Percentiles rank a stretch among this genome's conserved stretches.
Conservation (phyloP, 2,329 filamentous ascomycete genomes). For the Alternaria postmessia region DNA sequence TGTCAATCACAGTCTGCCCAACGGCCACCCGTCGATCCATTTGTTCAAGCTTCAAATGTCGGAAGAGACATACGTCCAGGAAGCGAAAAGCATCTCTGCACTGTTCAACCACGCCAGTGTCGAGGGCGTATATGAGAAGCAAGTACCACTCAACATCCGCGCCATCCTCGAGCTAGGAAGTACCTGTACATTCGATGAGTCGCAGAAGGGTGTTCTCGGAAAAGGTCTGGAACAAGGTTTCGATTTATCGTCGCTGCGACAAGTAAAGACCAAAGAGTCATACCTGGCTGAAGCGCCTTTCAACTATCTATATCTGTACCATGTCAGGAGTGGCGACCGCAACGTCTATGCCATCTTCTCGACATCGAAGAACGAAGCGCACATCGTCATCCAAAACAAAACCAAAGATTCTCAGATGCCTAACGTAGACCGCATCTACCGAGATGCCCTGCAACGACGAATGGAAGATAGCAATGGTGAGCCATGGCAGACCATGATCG, state of each 20-base stretch:
- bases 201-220: conserved; percentile 87
- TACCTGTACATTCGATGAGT: conserved; percentile 90
- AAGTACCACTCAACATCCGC: conserved; percentile 84
- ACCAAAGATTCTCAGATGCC: conserved; percentile 84
- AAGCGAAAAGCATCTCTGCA: conserved; percentile 80
- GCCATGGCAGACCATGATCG: conserved; percentile 80
- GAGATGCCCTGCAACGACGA: conserved; percentile 73
- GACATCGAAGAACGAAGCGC: conserved; percentile 77
- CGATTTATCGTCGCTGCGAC: conserved; percentile 78
- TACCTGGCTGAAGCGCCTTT: conserved; percentile 81
- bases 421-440: conserved; percentile 88
- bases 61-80: conserved; percentile 85
- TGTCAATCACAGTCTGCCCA: conserved; percentile 89
- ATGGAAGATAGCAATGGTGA: conserved; percentile 72
- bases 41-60: conserved; percentile 92
- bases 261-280: conserved; percentile 69
- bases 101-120: conserved; percentile 93
- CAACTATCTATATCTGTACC: conserved; percentile 90
- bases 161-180: conserved; percentile 91
- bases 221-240: conserved; percentile 94
- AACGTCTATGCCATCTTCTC: conserved; percentile 96
- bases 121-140: conserved; percentile 96
- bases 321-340: conserved; percentile 87
- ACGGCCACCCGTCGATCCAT: conserved; percentile 92
- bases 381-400: conserved; percentile 88